Base-by-base conservation (phyloP, 257 asterid genomes). In the Fraxinus anomala region DNA sequence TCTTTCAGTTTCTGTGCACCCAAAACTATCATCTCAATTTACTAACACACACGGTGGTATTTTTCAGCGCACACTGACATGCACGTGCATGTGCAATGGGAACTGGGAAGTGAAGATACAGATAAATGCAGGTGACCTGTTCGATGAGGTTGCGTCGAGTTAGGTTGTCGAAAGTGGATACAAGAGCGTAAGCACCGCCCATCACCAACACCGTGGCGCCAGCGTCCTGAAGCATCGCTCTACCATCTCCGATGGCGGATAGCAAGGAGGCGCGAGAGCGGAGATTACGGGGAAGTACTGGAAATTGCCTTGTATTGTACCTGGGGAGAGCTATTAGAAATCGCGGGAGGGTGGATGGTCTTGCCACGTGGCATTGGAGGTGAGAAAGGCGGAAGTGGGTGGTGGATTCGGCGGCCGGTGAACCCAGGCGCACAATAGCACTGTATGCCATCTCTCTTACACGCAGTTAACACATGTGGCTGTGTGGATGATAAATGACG, bases 181-280 rank as follows among this genome's bases (percentile, higher is more conserved):
- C 96, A 8, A 93, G 90, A 69, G 85, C 93, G 75, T 95, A 91
- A 34, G 94, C 98, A 39, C 96, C 98, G 80, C 86, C 86, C 68
- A 91, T 80, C 14, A 92, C 94, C 69, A 87, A 74, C 33, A 87
- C 93, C 72, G 97, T 83, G 66, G 99, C 96, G 34, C 93, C 94
- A 80, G 88, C 89, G 67, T 95, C 99, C 82, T 87, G 93, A 19
- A 89, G 47, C 72, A 82, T 72, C 3, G 83, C 54, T 4, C 61
- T 86, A 19, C 79, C 86, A 21, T 42, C 70, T 68, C 83, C 93
- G 28, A 66, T 76, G 26, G 78, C 80, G 42, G 47, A 72, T 34
- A 28, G 7, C 61, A 61, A 19, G 5, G 59, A 28, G 26, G 56
- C 26, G 68, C 67, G 47, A 31, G 77, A 82, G 77, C 85, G 87